These are phyloP conservation scores for Xylaria sp. DNA, from an alignment of 2,329 filamentous ascomycete genomes.

Conservation along the genomic window DNA sequence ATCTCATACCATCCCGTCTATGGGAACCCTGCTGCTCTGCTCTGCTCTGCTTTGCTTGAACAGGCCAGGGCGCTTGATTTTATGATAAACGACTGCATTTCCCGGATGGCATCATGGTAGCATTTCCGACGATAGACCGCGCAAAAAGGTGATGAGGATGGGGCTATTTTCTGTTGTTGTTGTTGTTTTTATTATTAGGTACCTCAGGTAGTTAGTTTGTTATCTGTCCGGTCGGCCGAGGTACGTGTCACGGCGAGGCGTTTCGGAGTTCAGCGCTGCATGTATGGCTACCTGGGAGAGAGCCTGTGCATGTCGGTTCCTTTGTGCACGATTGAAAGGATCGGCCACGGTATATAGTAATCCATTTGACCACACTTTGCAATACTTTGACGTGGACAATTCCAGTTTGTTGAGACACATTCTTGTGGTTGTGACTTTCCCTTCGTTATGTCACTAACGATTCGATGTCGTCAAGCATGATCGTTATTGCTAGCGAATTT, in stretches of 20 bases:
- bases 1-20: not conserved
- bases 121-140: no score
- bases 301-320: not conserved
- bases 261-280: conserved; percentile 20
- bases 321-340: not conserved
- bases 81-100: conserved; percentile 24
- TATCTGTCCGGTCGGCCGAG: no score
- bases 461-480: not conserved
- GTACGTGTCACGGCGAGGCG: conserved; percentile 21
- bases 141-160: no score
- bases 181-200: no score
- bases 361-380: not conserved
- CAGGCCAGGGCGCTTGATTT: not conserved
- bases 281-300: not conserved
- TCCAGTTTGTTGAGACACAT: no score
- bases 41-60: no score
- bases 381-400: no score
- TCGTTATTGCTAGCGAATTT: not conserved
- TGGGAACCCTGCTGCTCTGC: not conserved
- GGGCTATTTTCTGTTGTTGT: no score
- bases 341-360: no score
- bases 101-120: conserved; percentile 4
- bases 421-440: no score
- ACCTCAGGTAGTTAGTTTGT: no score
- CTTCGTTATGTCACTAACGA: not conserved